Conservation (phyloP, 352 stramenopile genomes). For the Phytophthora fragariae region DNA sequence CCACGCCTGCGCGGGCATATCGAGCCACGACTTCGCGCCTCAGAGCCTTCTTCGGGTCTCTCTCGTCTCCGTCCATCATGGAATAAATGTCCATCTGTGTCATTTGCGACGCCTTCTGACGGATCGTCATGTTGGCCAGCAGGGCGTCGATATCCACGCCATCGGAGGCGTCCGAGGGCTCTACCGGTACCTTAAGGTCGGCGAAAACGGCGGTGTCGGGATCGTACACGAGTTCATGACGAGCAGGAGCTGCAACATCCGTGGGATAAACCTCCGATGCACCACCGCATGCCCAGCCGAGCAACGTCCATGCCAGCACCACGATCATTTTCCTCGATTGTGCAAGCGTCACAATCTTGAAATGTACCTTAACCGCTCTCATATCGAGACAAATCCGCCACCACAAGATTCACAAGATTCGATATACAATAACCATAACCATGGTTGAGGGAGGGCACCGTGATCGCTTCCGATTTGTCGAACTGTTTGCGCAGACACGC, state of each 20-base stretch:
- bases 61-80: constrained; percentile 67
- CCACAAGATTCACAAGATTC: background rate
- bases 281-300: constrained; percentile 15
- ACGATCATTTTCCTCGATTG: constrained; percentile 42
- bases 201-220: constrained; percentile 17
- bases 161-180: background rate
- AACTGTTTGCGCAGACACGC: constrained; percentile 31
- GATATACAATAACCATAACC: background rate
- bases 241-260: background rate
- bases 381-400: too few species aligned
- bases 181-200: background rate
- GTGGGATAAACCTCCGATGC: constrained; percentile 5
- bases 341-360: background rate
- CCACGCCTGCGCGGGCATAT: constrained; percentile 81
- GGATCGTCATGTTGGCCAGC: constrained; percentile 56
- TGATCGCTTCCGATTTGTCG: background rate
- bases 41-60: constrained; percentile 55
- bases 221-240: constrained; percentile 38
- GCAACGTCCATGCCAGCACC: constrained; percentile 31
- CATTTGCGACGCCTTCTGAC: constrained; percentile 88
- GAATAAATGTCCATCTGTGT: constrained; percentile 92
- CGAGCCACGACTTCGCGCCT: constrained; percentile 56
- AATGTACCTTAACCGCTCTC: background rate
- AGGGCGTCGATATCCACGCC: constrained; percentile 24
- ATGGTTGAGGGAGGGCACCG: background rate